Evolutionary conservation across 192 early-diverging fungal genomes (phyloP).

Genomic region (Mortierella claussenii): DNA sequence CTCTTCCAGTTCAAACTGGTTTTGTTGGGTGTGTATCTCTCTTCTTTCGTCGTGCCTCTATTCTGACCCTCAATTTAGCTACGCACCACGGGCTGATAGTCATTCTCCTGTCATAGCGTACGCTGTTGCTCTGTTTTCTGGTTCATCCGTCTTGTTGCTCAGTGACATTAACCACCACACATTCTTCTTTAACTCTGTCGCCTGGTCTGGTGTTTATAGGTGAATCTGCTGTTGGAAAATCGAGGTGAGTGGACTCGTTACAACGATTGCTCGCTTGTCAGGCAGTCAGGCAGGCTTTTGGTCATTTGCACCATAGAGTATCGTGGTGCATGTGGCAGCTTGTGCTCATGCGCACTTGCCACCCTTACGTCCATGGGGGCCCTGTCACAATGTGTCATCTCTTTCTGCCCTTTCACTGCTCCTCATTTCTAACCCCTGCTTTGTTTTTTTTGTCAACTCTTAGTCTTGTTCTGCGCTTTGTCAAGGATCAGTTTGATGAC

Average conservation of each 20-base stretch:
- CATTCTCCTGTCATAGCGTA: too few species aligned
- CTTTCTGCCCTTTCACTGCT: not conserved
- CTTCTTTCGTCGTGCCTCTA: too few species aligned
- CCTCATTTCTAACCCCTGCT: not conserved
- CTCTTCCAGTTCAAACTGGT: constrained; percentile 95
- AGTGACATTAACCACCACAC: not conserved
- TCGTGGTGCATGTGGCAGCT: not conserved
- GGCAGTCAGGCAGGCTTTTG: not conserved
- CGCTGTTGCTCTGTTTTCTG: too few species aligned
- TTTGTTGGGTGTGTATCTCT: constrained; percentile 76
- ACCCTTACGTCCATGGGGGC: not conserved
- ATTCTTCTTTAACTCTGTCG: not conserved
- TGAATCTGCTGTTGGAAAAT: constrained; percentile 75
- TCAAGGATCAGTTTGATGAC: constrained; percentile 93
- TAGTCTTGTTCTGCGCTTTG: constrained; percentile 86
- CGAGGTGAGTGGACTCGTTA: constrained; percentile 72
- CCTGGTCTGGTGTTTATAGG: constrained; percentile 31
- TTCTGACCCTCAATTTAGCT: too few species aligned
- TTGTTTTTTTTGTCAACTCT: too few species aligned
- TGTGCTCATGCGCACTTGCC: not conserved
- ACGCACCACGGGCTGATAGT: too few species aligned
- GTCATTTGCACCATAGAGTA: not conserved
- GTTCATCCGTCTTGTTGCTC: too few species aligned
- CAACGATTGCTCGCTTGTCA: not conserved
- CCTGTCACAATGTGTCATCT: not conserved